Percentiles rank a stretch among this genome's conserved stretches.
phyloP scores from a whole-genome alignment of 176 grass and related monocot species.

The Hordeum vulgare region MorexV3_pseudomolecules_assembly NC_058518.1:476269837-476270336 shows the following conservation, averaged over 20 bases:
- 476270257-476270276: not conserved
- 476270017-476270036: not conserved
- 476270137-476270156: not conserved
- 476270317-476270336: constrained; percentile 1
- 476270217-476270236: not conserved
- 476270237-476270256: not conserved
- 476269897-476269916: not conserved
- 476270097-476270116: not conserved
- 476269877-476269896: constrained; percentile 8
- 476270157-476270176: not conserved
- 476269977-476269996: not conserved
- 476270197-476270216: not conserved
- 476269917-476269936: not conserved
- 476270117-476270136: not conserved
- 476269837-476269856: not conserved
- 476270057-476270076: too few species aligned
- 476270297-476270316: not conserved
- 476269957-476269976: not conserved
- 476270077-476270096: not conserved
- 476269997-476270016: not conserved
- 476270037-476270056: not conserved
- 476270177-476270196: not conserved
- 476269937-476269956: not conserved
- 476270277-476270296: not conserved
- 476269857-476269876: not conserved